Conservation (phyloP, 805 yeast species). For the Martiniozyma abietophila region DNA sequence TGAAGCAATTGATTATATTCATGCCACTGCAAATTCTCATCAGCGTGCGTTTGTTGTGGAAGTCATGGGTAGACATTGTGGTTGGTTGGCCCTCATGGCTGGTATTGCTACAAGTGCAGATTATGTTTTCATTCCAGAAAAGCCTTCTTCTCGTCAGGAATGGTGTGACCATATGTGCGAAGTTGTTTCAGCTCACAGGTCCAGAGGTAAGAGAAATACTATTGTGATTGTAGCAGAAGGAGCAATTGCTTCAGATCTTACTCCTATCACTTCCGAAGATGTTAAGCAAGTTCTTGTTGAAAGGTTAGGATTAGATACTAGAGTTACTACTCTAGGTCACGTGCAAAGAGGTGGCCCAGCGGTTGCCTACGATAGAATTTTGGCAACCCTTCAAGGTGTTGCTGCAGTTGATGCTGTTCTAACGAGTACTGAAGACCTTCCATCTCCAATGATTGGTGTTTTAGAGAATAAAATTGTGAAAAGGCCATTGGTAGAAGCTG, state of each 20-base stretch:
- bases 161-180: conserved; percentile 65
- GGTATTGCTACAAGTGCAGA: conserved; percentile 78
- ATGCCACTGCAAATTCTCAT: conserved; percentile 77
- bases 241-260: conserved; percentile 61
- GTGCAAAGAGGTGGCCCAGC: conserved; percentile 83
- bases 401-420: conserved; percentile 72
- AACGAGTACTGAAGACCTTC: conserved; percentile 58
- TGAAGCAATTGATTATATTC: conserved; percentile 69
- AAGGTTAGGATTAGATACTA: conserved; percentile 58
- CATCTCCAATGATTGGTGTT: conserved; percentile 71
- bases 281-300: conserved; percentile 58
- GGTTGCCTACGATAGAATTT: conserved; percentile 60
- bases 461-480: conserved; percentile 63
- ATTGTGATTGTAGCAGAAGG: conserved; percentile 81
- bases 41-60: conserved; percentile 78
- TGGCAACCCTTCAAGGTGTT: conserved; percentile 75
- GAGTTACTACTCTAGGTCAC: conserved; percentile 71
- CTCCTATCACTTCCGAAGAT: conserved; percentile 56
- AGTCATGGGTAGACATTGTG: conserved; percentile 88
- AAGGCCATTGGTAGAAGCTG: conserved; percentile 65
- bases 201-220: conserved; percentile 67
- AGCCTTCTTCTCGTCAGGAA: conserved; percentile 51
- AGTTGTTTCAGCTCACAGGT: conserved; percentile 55
- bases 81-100: conserved; percentile 78
- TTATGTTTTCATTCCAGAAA: conserved; percentile 71